Conservation (phyloP, 495 filamentous ascomycete species). For the Annulohypoxylon moriforme region DNA sequence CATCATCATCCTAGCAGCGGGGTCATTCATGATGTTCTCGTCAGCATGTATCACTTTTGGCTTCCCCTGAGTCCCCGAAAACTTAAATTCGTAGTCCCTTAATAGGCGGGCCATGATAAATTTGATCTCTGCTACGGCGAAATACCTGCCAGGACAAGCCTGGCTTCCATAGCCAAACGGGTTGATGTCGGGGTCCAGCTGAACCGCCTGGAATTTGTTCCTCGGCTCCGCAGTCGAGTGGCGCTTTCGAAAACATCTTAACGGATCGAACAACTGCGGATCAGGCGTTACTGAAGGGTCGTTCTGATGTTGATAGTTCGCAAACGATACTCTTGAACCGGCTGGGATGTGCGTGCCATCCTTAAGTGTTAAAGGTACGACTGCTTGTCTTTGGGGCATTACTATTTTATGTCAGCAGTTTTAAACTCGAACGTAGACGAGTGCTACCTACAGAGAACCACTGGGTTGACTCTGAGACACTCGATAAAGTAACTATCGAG, state of each 20-base stretch:
- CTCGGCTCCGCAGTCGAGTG: conserved; percentile 30
- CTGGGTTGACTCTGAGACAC: not conserved
- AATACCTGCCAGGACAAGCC: conserved; percentile 58
- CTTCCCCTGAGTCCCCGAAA: conserved; percentile 28
- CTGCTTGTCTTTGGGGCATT: not conserved
- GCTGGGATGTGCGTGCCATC: conserved; percentile 40
- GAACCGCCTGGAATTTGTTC: conserved; percentile 43
- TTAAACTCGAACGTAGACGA: too few species aligned
- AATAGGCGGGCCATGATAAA: conserved; percentile 56
- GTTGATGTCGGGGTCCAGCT: conserved; percentile 43
- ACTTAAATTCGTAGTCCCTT: conserved; percentile 58
- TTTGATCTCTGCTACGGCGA: conserved; percentile 54
- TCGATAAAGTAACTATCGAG: not conserved
- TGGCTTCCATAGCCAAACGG: conserved; percentile 50
- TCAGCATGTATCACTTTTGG: conserved; percentile 14
- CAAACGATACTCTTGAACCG: conserved; percentile 16
- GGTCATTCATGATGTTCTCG: conserved; percentile 20
- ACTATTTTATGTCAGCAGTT: not conserved
- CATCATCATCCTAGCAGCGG: conserved; percentile 20
- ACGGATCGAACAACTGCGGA: conserved; percentile 55
- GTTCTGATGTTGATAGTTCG: not conserved
- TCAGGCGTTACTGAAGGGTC: conserved; percentile 38
- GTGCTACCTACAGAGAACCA: not conserved
- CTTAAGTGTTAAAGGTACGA: conserved; percentile 14
- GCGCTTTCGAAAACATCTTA: conserved; percentile 51